Conservation (phyloP, 495 filamentous ascomycete species). For the Pseudoneurospora amorphoporcata region DNA sequence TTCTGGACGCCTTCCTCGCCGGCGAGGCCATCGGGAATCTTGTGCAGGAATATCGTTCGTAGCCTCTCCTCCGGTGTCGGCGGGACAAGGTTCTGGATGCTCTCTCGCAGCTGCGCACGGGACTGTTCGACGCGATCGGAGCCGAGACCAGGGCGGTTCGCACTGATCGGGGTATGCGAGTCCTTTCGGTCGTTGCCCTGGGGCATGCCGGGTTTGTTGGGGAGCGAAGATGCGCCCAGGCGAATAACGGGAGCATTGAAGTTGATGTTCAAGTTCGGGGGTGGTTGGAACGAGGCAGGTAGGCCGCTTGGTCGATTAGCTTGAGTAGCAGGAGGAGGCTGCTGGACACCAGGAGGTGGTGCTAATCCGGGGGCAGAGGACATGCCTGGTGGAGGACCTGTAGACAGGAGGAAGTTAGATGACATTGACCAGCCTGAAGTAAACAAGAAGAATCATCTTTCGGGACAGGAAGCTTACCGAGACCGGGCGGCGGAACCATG, state of each 20-base stretch:
- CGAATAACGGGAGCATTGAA: slow-evolving; percentile 96
- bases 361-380: slow-evolving; percentile 68
- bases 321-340: slow-evolving; percentile 52
- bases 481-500: slow-evolving; percentile 70
- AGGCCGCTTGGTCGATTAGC: slow-evolving; percentile 68
- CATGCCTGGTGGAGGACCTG: slow-evolving; percentile 61
- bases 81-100: slow-evolving; percentile 66
- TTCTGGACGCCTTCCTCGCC: slow-evolving; percentile 77
- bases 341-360: slow-evolving; percentile 71
- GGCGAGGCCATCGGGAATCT: slow-evolving; percentile 66
- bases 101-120: slow-evolving; percentile 60
- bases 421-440: neutral
- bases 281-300: slow-evolving; percentile 78
- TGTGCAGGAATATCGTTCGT: slow-evolving; percentile 81
- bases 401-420: neutral
- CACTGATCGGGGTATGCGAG: slow-evolving; percentile 28
- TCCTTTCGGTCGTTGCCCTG: slow-evolving; percentile 35
- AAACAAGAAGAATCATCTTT: neutral
- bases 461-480: slow-evolving; percentile 51
- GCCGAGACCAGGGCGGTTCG: slow-evolving; percentile 60
- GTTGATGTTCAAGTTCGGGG: slow-evolving; percentile 93
- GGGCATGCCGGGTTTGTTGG: slow-evolving; percentile 48
- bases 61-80: slow-evolving; percentile 85
- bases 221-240: slow-evolving; percentile 60
- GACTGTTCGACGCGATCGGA: slow-evolving; percentile 54